Evolutionary conservation across 23 red algal genomes (phyloP).

Genomic region (Gracilaria domingensis): DNA sequence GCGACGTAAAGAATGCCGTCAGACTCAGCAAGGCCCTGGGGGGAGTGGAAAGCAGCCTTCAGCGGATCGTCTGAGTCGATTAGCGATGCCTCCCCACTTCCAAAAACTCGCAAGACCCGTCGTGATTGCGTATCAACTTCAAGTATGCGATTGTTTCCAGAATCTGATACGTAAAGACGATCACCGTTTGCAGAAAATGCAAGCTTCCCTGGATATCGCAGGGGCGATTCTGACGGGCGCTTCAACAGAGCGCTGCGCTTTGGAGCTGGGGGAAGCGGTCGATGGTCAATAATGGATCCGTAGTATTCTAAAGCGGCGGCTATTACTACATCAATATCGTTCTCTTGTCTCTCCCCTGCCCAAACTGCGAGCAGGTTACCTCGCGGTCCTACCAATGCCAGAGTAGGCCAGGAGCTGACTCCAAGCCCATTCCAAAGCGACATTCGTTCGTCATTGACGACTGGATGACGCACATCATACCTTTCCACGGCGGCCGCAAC

Average conservation of each 20-base stretch:
- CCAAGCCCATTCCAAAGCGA: conserved; percentile 71
- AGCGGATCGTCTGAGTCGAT: conserved; percentile 61
- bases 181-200: conserved; percentile 34
- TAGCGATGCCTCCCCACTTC: conserved; percentile 74
- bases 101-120: conserved; percentile 67
- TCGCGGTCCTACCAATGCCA: conserved; percentile 51
- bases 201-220: conserved; percentile 84
- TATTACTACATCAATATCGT: conserved; percentile 53
- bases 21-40: conserved; percentile 81
- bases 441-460: conserved; percentile 79
- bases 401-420: conserved; percentile 74
- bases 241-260: conserved; percentile 13
- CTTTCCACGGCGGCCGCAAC: conserved; percentile 78
- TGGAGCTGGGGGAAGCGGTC: conserved; percentile 66
- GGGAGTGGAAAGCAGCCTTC: conserved; percentile 64
- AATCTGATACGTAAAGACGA: conserved; percentile 82
- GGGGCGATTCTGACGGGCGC: conserved; percentile 11
- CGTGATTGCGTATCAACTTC: conserved; percentile 48
- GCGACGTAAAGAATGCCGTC: conserved; percentile 69
- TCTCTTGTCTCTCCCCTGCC: conserved; percentile 73
- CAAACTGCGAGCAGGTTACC: conserved; percentile 73
- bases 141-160: conserved; percentile 87
- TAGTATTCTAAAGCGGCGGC: conserved; percentile 72
- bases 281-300: conserved; percentile 29
- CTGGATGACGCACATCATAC: conserved; percentile 69